Evolutionary conservation across 106 monocot species (phyloP).

Genomic region (Dioscorea alata): DNA sequence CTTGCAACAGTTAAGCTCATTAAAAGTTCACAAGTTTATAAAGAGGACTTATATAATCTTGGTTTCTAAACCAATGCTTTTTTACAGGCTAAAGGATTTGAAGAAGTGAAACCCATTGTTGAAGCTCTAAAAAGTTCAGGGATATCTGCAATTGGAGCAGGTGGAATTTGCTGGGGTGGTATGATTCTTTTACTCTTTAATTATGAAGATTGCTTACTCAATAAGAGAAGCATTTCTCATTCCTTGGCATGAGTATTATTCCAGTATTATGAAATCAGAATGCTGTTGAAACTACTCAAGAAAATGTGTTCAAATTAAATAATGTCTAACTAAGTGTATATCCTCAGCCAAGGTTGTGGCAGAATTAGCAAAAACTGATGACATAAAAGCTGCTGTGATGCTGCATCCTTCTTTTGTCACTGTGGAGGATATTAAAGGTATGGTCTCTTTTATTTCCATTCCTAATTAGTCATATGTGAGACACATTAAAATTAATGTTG

Average conservation of each 20-base stretch:
- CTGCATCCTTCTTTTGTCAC: conserved; percentile 25
- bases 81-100: conserved; percentile 49
- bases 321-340: too few species aligned
- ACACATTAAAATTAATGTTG: not conserved
- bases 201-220: not conserved
- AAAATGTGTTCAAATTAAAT: too few species aligned
- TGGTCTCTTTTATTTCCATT: not conserved
- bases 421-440: conserved; percentile 33
- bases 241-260: not conserved
- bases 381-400: conserved; percentile 20
- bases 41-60: too few species aligned
- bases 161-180: conserved; percentile 61
- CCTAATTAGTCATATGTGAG: not conserved
- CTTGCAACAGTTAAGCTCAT: too few species aligned
- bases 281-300: too few species aligned
- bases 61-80: not conserved
- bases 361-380: conserved; percentile 21
- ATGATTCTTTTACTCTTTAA: not conserved
- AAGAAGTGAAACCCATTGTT: conserved; percentile 57
- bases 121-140: conserved; percentile 48
- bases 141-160: conserved; percentile 33
- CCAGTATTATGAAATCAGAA: too few species aligned
- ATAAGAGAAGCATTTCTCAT: not conserved
- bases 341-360: conserved; percentile 23
- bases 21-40: too few species aligned